phyloP scores from a whole-genome alignment of 768 basidiomycete species.

The Pluteus cervinus region DNA sequence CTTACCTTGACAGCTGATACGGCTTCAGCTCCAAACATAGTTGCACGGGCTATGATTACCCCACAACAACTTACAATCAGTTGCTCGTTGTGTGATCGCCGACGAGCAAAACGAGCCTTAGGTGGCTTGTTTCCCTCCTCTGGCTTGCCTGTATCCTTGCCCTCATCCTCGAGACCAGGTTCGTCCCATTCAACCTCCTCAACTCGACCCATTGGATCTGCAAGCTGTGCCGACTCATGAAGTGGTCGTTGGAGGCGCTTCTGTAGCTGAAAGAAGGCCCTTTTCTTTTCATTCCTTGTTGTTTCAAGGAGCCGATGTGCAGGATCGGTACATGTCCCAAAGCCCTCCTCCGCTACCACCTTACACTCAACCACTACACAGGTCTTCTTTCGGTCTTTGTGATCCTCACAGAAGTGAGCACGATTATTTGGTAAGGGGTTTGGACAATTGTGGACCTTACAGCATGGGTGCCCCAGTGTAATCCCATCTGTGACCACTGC shows the following conservation, averaged over 20 bases:
- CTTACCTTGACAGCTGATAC: conserved; percentile 14
- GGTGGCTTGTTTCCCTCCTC: conserved; percentile 14
- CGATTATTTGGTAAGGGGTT: conserved; percentile 10
- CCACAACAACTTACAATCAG: conserved; percentile 19
- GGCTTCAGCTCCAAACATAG: conserved; percentile 22
- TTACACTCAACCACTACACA: conserved; percentile 19
- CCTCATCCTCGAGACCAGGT: conserved; percentile 4
- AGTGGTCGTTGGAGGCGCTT: conserved; percentile 10
- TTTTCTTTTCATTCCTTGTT: conserved; percentile 11
- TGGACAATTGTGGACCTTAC: conserved; percentile 20
- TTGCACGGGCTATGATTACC: conserved; percentile 18
- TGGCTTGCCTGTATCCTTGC: conserved; percentile 9
- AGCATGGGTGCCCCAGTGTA: conserved; percentile 22
- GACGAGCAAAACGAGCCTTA: conserved; percentile 19
- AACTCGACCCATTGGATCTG: conserved; percentile 2
- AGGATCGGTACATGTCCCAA: conserved; percentile 13
- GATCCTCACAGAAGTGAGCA: conserved; percentile 17
- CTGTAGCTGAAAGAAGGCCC: conserved; percentile 20
- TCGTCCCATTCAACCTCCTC: conserved; percentile 1
- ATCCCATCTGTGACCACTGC: conserved; percentile 20
- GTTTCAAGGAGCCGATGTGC: conserved; percentile 18
- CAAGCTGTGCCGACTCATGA: neutral
- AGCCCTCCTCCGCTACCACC: conserved; percentile 4
- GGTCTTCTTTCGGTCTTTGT: conserved; percentile 5
- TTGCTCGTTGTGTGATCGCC: conserved; percentile 25